Base-by-base conservation (phyloP, 2,329 filamentous ascomycete genomes). In the Grosmannia serpens region DNA sequence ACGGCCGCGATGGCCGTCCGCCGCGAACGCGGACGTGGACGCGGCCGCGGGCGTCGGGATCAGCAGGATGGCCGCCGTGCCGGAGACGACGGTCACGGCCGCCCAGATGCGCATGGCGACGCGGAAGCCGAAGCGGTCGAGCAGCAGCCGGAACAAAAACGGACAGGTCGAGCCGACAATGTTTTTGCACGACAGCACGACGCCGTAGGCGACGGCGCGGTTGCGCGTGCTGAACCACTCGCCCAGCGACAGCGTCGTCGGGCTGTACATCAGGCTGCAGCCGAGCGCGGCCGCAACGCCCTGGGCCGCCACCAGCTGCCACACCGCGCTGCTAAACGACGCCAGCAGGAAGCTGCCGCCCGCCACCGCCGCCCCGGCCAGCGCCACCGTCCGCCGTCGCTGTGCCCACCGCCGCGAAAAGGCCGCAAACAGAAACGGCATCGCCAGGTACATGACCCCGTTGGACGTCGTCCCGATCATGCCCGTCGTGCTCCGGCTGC, bases 51-150 rank as follows among this genome's bases (percentile, higher is more conserved):
- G 38, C 38, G 57, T 29, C 15, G 44, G 52, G 3, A 56, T 31
- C 46, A 59, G 20, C 9, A 55, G 31, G 11, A 58, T 29, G 8
- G 57, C 53, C 1, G 26, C 11, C 17, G 50, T 22, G 5, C 27
- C 24, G 0, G 29, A n/a, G 4, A 31, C 51, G 4, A 11, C 51
- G 6, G 41, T 31, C 11, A 58, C 22, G 11, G 41, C 51, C 3
- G 57, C 24, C 57, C 57, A 58, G 73, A 49, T 24, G 9, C 26
- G 46, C 20, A 59, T 11, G n/a, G 58, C 55, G 9, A 26, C 35
- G 4, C 27, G 33, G 38, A 46, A 54, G 49, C 58, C 58, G 22
- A 54, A 53, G 15, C 20, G 27, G 22, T 54, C 44, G n/a, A 58
- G 27, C 27, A 58, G 20, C 22, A 17, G 13, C 1, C 57, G 57